Conservation (phyloP, 2,329 filamentous ascomycete species). For the Colletotrichum echinochloae region DNA sequence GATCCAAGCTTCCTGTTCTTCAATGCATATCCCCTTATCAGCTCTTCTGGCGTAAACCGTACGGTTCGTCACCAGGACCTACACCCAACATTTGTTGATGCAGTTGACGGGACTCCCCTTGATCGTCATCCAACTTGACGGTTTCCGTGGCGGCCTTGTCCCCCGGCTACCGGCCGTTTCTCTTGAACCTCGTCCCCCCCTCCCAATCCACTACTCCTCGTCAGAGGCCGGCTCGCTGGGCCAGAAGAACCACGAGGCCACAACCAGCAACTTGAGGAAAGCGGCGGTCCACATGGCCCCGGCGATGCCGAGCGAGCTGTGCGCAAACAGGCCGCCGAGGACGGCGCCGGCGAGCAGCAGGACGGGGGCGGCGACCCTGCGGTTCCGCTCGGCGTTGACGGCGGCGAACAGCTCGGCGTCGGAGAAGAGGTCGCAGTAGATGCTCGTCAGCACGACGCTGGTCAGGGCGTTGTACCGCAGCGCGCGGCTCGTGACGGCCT, state of each 20-base stretch:
- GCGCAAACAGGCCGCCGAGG: slow-evolving; percentile 62
- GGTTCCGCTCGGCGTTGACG: slow-evolving; percentile 63
- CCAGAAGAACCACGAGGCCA: slow-evolving; percentile 72
- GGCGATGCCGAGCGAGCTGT: slow-evolving; percentile 60
- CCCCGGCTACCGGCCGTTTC: neutral
- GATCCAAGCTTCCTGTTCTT: too few relatives aligned
- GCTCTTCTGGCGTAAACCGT: too few relatives aligned
- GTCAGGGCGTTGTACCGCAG: slow-evolving; percentile 78
- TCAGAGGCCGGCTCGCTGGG: slow-evolving; percentile 55
- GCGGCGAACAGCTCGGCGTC: slow-evolving; percentile 64
- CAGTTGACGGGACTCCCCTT: too few relatives aligned
- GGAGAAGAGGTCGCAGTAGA: slow-evolving; percentile 84
- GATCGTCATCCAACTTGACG: too few relatives aligned
- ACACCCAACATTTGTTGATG: too few relatives aligned
- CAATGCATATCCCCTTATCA: too few relatives aligned
- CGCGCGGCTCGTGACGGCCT: slow-evolving; percentile 79
- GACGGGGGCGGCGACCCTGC: slow-evolving; percentile 61
- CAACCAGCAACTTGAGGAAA: slow-evolving; percentile 66
- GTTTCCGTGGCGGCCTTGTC: too few relatives aligned
- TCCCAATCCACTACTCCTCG: slow-evolving; percentile 43
- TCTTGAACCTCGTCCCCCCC: too few relatives aligned
- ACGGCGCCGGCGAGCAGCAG: slow-evolving; percentile 64
- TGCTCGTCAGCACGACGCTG: slow-evolving; percentile 83
- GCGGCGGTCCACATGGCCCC: slow-evolving; percentile 72
- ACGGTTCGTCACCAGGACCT: too few relatives aligned